A percentile compares a stretch with the other conserved stretches of the same genome.
Conservation (phyloP, 2,329 filamentous ascomycete species). For the Berkeleyomyces rouxiae region DNA sequence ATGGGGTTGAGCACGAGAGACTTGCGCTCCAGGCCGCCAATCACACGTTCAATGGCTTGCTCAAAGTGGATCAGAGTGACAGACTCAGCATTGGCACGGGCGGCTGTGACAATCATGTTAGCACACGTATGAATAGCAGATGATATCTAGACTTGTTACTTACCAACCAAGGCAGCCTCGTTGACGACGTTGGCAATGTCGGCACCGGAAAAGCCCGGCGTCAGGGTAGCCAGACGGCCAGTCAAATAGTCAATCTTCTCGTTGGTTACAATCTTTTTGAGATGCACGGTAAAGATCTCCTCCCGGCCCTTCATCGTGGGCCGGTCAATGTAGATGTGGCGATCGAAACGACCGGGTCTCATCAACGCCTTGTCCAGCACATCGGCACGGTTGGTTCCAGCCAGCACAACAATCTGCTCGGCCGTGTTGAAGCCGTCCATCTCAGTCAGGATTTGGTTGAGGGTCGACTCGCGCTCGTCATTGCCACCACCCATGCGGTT, state of each 20-base stretch:
- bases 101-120: slow-evolving; percentile 38
- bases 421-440: slow-evolving; percentile 99
- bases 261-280: slow-evolving; percentile 84
- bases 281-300: slow-evolving; percentile 89
- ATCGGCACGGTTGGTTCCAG: slow-evolving; percentile 90
- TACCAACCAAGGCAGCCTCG: slow-evolving; percentile 90
- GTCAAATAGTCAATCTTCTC: slow-evolving; percentile 79
- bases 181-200: slow-evolving; percentile 98
- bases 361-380: slow-evolving; percentile 90
- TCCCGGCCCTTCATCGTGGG: slow-evolving; percentile 94
- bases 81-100: slow-evolving; percentile 60
- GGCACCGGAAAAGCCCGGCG: slow-evolving; percentile 89
- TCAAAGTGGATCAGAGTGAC: slow-evolving; percentile 89
- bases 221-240: slow-evolving; percentile 78
- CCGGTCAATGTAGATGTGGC: slow-evolving; percentile 86
- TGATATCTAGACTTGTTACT: slow-evolving; percentile 20
- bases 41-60: slow-evolving; percentile 90
- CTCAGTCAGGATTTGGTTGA: slow-evolving; percentile 96
- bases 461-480: slow-evolving; percentile 88
- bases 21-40: slow-evolving; percentile 94
- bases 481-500: slow-evolving; percentile 64
- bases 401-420: slow-evolving; percentile 90
- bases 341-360: slow-evolving; percentile 90
- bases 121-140: not conserved
- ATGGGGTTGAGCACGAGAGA: slow-evolving; percentile 82